Percentiles rank a stretch among this genome's conserved stretches.
These are phyloP conservation scores for Auriscalpium orientale DNA, from an alignment of 768 basidiomycete species.

Conservation along the genomic window DNA sequence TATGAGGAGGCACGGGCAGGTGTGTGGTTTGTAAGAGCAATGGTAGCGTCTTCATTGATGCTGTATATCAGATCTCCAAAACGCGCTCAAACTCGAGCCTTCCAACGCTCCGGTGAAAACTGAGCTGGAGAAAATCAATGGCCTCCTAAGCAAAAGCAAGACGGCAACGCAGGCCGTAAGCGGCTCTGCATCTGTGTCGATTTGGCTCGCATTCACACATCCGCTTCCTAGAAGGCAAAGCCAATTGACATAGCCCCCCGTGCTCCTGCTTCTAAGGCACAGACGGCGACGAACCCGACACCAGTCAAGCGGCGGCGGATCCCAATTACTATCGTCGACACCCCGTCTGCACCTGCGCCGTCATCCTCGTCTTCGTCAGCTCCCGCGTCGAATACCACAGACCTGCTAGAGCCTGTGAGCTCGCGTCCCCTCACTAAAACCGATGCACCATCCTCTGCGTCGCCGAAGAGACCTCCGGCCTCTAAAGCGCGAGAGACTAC, in stretches of 20 bases:
- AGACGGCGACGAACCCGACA: background rate
- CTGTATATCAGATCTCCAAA: slow-evolving; percentile 45
- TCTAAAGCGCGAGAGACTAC: slow-evolving; percentile 44
- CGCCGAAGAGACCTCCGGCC: slow-evolving; percentile 30
- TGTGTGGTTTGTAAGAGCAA: slow-evolving; percentile 21
- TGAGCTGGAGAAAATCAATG: slow-evolving; percentile 49
- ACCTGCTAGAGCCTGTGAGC: slow-evolving; percentile 13
- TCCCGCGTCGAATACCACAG: background rate
- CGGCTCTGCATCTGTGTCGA: background rate
- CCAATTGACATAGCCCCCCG: background rate
- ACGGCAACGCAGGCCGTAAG: slow-evolving; percentile 16
- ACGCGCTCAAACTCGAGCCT: slow-evolving; percentile 55
- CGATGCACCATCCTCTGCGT: slow-evolving; percentile 4
- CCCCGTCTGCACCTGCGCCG: slow-evolving; percentile 10
- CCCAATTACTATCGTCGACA: slow-evolving; percentile 55
- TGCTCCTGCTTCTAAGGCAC: too few species aligned
- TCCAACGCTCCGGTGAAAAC: slow-evolving; percentile 52
- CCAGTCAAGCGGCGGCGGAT: slow-evolving; percentile 43
- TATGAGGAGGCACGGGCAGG: slow-evolving; percentile 57
- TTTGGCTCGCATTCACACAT: slow-evolving; percentile 12
- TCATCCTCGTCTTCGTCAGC: slow-evolving; percentile 2
- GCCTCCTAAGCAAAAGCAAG: slow-evolving; percentile 30
- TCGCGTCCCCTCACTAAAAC: slow-evolving; percentile 8
- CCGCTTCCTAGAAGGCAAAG: slow-evolving; percentile 7
- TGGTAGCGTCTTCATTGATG: background rate